A percentile compares a stretch with the other conserved stretches of the same genome.
Conservation (phyloP, 768 basidiomycete species). For the Lactifluus pinguis region DNA sequence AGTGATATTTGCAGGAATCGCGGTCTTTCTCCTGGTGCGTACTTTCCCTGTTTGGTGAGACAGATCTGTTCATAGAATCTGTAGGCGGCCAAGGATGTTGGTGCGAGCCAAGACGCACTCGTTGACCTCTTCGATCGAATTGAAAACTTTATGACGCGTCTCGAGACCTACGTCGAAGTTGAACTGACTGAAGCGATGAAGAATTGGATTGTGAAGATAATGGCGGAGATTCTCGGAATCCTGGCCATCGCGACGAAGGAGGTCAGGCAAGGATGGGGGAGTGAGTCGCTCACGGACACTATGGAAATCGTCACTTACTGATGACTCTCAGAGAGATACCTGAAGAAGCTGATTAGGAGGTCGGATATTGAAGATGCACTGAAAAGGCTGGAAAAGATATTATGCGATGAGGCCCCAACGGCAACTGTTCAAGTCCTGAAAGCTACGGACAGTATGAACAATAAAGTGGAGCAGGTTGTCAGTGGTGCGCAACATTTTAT, state of each 20-base stretch:
- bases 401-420: background rate
- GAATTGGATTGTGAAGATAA: background rate
- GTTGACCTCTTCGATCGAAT: background rate
- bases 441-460: background rate
- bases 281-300: background rate
- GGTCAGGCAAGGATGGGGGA: background rate
- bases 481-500: background rate
- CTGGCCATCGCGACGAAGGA: constrained; percentile 1
- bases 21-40: background rate
- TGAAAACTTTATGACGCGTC: background rate
- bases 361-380: background rate
- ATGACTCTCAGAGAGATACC: background rate
- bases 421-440: background rate
- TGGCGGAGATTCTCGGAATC: background rate
- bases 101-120: background rate
- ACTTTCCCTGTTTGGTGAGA: no score
- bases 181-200: background rate
- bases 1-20: background rate
- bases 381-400: background rate
- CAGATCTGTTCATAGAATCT: background rate
- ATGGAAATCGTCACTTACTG: background rate
- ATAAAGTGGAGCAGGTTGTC: background rate
- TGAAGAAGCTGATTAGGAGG: background rate
- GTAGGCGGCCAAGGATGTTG: background rate
- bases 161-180: background rate